Conservation (phyloP, 176 grass and related monocot species). For the Leersia perrieri region DNA sequence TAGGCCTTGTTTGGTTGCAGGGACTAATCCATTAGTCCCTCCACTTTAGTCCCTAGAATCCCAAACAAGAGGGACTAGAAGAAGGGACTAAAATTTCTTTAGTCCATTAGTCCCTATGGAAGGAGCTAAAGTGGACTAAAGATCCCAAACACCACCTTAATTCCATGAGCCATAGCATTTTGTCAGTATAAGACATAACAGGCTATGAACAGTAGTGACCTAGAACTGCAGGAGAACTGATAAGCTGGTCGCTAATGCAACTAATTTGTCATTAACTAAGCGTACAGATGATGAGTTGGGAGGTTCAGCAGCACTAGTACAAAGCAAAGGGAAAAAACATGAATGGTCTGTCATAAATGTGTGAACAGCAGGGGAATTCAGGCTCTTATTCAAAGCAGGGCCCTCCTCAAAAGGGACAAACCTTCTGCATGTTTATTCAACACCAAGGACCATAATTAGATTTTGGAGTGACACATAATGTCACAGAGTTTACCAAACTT, state of each 20-base stretch:
- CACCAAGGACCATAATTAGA: neutral
- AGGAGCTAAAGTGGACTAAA: too few relatives aligned
- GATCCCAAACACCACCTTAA: too few relatives aligned
- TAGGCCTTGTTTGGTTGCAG: too few relatives aligned
- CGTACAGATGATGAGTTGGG: neutral
- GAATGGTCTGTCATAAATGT: constrained; percentile 6
- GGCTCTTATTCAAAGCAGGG: neutral
- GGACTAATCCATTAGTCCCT: too few relatives aligned
- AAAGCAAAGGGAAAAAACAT: constrained; percentile 24
- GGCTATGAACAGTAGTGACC: neutral
- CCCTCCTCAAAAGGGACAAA: constrained; percentile 19
- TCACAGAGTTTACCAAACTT: neutral
- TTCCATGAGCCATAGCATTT: neutral
- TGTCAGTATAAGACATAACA: neutral
- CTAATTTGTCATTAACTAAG: neutral
- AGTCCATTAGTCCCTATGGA: too few relatives aligned
- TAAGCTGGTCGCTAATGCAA: neutral
- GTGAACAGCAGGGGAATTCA: neutral
- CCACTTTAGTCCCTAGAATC: too few relatives aligned
- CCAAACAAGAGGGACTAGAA: too few relatives aligned
- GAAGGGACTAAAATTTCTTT: too few relatives aligned
- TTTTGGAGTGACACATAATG: neutral
- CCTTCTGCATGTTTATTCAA: neutral
- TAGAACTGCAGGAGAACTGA: neutral
- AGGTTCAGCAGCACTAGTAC: neutral